Conservation (phyloP, 768 basidiomycete species). For the Tubosaeta sp. region DNA sequence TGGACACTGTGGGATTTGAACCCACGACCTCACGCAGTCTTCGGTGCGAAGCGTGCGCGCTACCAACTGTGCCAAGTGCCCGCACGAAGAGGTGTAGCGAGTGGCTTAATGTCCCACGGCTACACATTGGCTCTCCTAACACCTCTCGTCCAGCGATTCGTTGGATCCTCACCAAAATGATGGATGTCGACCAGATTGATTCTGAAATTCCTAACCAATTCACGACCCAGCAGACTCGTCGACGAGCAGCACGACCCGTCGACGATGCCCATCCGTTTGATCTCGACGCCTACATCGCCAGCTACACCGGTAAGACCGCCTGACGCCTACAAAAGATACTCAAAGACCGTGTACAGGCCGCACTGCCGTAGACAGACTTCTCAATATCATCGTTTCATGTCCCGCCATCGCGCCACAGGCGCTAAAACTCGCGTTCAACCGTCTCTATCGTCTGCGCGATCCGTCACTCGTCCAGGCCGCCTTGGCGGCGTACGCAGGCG, state of each 20-base stretch:
- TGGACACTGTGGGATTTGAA: slow-evolving; percentile 46
- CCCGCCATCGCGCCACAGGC: slow-evolving; percentile 73
- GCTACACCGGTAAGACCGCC: slow-evolving; percentile 60
- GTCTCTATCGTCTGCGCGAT: slow-evolving; percentile 68
- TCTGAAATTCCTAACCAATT: slow-evolving; percentile 19
- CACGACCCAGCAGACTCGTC: slow-evolving; percentile 8
- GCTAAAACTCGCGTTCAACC: slow-evolving; percentile 58
- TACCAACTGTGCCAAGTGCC: slow-evolving; percentile 59
- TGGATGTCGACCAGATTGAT: slow-evolving; percentile 30
- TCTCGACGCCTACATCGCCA: slow-evolving; percentile 72
- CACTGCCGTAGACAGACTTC: slow-evolving; percentile 68
- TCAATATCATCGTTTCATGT: slow-evolving; percentile 59
- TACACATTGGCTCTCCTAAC: slow-evolving; percentile 1
- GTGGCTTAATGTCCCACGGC: background rate
- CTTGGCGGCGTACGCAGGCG: slow-evolving; percentile 52
- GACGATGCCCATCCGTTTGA: slow-evolving; percentile 87
- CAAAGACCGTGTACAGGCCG: slow-evolving; percentile 47
- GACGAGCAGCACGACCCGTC: slow-evolving; percentile 41
- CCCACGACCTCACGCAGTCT: slow-evolving; percentile 53
- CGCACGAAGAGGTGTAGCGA: slow-evolving; percentile 1
- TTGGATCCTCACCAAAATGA: slow-evolving; percentile 10
- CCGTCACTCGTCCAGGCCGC: slow-evolving; percentile 52
- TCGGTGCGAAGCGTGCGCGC: slow-evolving; percentile 54
- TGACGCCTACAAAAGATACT: background rate
- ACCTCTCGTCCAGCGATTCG: background rate